These are phyloP conservation scores for Triticum urartu DNA, from an alignment of 176 grass and related monocot species.

Conservation along the genomic window DNA sequence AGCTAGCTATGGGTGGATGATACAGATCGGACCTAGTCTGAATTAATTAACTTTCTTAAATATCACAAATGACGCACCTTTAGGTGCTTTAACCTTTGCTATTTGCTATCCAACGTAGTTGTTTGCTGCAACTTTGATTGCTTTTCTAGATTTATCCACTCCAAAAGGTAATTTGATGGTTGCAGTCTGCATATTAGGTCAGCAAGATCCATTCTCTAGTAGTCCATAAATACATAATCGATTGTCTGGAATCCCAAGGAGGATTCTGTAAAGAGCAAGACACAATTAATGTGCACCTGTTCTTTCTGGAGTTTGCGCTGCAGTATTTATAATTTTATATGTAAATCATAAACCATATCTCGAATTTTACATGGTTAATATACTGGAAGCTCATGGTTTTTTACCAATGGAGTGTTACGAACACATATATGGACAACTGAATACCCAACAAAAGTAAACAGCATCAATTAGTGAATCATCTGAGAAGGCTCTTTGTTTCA, in stretches of 20 bases:
- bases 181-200: background rate
- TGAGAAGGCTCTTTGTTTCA: background rate
- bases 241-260: background rate
- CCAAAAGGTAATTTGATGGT: background rate
- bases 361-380: background rate
- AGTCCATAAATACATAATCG: background rate
- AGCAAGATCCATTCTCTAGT: background rate
- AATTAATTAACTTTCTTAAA: slow-evolving; percentile 12
- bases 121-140: background rate
- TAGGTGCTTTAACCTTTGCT: background rate
- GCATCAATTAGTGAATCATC: background rate
- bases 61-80: background rate
- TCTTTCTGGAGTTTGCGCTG: background rate
- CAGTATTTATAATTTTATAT: background rate
- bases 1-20: background rate
- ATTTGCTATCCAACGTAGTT: background rate
- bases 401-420: background rate
- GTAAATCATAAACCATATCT: background rate
- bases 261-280: background rate
- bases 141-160: background rate
- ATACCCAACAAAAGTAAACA: background rate
- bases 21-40: background rate
- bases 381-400: background rate
- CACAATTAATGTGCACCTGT: background rate
- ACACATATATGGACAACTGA: background rate